Conservation (phyloP, 225 moss, liverwort and hornwort species). For the Polytrichum formosum region DNA sequence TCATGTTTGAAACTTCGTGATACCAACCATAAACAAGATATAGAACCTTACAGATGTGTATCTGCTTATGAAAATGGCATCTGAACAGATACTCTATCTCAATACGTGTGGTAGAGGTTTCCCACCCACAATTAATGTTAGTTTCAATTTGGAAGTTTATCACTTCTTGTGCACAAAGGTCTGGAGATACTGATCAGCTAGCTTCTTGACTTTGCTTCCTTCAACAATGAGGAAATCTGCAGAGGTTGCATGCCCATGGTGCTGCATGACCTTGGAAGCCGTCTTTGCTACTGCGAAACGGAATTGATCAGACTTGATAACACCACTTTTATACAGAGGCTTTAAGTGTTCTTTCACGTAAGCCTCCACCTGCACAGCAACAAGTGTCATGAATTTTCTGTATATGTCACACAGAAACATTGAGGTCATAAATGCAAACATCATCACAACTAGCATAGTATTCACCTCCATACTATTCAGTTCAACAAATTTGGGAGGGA, state of each 20-base stretch:
- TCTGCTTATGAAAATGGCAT: not conserved
- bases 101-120: not conserved
- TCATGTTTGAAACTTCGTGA: not conserved
- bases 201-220: constrained; percentile 92
- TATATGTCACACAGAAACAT: too few species aligned
- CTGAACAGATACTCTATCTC: not conserved
- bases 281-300: constrained; percentile 80
- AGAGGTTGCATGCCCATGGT: constrained; percentile 74
- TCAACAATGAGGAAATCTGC: constrained; percentile 92
- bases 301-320: constrained; percentile 86
- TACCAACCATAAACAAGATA: not conserved
- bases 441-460: too few species aligned
- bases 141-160: not conserved
- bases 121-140: not conserved
- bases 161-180: constrained; percentile 62
- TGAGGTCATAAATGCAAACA: too few species aligned
- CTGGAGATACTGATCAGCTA: constrained; percentile 94
- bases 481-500: too few species aligned
- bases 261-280: constrained; percentile 97
- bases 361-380: constrained; percentile 74
- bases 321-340: constrained; percentile 88
- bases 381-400: not conserved
- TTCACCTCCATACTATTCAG: too few species aligned
- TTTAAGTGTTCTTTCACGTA: constrained; percentile 93
- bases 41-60: not conserved